Conservation (phyloP, 257 asterid species). For the Galeopsis tetrahit region DNA sequence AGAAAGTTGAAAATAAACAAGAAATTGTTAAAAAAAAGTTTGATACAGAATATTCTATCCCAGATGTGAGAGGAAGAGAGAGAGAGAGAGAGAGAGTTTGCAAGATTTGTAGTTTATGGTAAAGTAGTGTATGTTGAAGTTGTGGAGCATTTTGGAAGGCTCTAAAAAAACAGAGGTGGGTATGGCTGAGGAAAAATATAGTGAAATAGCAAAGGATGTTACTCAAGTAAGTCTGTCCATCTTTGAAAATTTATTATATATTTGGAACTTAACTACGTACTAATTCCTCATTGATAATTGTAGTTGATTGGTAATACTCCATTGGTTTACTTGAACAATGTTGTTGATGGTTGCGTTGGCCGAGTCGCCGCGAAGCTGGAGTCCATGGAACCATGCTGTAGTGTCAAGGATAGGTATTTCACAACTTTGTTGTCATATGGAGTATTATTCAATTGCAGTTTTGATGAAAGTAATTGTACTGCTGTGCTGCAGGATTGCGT, state of each 20-base stretch:
- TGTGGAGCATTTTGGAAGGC: constrained; percentile 1
- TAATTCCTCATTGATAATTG: not conserved
- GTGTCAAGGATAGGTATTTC: constrained; percentile 93
- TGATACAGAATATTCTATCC: too few species aligned
- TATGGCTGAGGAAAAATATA: constrained; percentile 62
- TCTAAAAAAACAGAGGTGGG: constrained; percentile 1
- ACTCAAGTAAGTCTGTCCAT: constrained; percentile 70
- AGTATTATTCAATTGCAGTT: too few species aligned
- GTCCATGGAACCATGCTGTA: constrained; percentile 96
- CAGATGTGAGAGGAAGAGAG: not conserved
- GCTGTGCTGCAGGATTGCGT: constrained; percentile 74
- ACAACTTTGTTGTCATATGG: too few species aligned
- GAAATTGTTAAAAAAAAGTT: too few species aligned
- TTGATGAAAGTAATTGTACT: too few species aligned
- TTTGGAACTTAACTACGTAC: too few species aligned
- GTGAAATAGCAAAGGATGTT: constrained; percentile 87
- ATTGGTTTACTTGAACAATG: constrained; percentile 88
- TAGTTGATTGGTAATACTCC: constrained; percentile 98
- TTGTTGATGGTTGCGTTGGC: constrained; percentile 86
- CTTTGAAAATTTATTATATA: too few species aligned
- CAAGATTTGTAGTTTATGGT: too few species aligned
- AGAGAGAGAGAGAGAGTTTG: too few species aligned
- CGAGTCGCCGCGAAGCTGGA: constrained; percentile 97
- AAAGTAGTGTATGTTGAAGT: constrained; percentile 3
- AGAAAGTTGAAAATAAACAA: too few species aligned